Conservation (phyloP, 2,329 filamentous ascomycete genomes). For the Bimuria novae-zelandiae region DNA sequence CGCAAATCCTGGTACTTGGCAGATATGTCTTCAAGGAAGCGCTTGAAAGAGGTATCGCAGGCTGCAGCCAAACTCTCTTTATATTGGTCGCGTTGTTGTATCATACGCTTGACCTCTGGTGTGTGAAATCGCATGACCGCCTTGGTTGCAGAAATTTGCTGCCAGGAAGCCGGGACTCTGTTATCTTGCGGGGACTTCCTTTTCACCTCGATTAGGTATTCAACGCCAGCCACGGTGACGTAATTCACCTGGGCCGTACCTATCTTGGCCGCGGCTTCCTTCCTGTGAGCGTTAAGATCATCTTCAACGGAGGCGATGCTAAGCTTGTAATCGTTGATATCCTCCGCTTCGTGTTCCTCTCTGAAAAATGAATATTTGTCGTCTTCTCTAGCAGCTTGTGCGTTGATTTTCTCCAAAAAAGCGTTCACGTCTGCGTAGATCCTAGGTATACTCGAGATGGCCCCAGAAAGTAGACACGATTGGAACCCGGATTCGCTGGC, state of each 20-base stretch:
- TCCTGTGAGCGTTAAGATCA: constrained; percentile 78
- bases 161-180: constrained; percentile 90
- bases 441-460: constrained; percentile 74
- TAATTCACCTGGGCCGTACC: constrained; percentile 76
- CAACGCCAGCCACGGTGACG: constrained; percentile 84
- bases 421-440: constrained; percentile 74
- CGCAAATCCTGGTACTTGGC: constrained; percentile 87
- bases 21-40: constrained; percentile 73
- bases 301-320: constrained; percentile 92
- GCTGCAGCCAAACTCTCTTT: constrained; percentile 91
- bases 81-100: constrained; percentile 89
- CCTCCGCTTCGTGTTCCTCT: constrained; percentile 84
- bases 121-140: constrained; percentile 92
- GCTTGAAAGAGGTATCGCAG: constrained; percentile 80
- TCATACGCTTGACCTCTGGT: constrained; percentile 80
- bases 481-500: constrained; percentile 72
- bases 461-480: constrained; percentile 70
- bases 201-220: constrained; percentile 90
- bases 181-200: constrained; percentile 73
- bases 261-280: constrained; percentile 71
- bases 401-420: constrained; percentile 84
- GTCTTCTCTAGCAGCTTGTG: constrained; percentile 78
- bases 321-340: constrained; percentile 87
- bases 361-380: constrained; percentile 96
- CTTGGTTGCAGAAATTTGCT: constrained; percentile 93